Percentiles rank a stretch among this genome's conserved stretches.
Conservation (phyloP, 495 filamentous ascomycete species). For the Cryomyces antarcticus region DNA sequence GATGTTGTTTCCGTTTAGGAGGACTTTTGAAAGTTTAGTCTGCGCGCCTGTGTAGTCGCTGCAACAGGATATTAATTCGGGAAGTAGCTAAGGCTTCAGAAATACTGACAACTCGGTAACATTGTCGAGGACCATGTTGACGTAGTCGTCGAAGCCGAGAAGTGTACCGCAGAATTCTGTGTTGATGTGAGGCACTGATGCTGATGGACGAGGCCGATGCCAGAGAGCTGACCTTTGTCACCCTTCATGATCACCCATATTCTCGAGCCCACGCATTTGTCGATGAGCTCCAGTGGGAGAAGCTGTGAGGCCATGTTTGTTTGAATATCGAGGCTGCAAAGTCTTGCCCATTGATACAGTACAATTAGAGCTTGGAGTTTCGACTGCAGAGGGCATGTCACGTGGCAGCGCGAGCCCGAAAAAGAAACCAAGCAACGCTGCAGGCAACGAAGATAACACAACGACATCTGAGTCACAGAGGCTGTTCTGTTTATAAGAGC, state of each 20-base stretch:
- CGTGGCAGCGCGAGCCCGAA: too few species aligned
- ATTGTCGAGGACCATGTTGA: constrained; percentile 97
- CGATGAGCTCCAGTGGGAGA: constrained; percentile 59
- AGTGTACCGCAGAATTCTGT: constrained; percentile 86
- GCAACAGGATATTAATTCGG: neutral
- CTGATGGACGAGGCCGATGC: neutral
- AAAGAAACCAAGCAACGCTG: too few species aligned
- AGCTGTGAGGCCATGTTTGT: constrained; percentile 9
- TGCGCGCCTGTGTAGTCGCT: constrained; percentile 80
- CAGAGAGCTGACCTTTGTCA: constrained; percentile 47
- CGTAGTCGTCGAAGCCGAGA: constrained; percentile 94
- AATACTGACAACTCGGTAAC: constrained; percentile 81
- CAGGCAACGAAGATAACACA: too few species aligned
- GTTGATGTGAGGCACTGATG: constrained; percentile 14
- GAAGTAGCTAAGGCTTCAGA: neutral
- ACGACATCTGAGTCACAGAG: too few species aligned
- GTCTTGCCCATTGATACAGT: too few species aligned
- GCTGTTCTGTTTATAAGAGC: neutral
- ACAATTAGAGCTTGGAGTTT: too few species aligned
- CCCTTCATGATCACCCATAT: constrained; percentile 99
- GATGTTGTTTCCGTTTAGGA: constrained; percentile 96
- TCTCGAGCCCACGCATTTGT: constrained; percentile 91
- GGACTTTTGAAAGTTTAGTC: constrained; percentile 74
- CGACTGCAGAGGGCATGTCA: too few species aligned
- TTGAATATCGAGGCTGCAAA: too few species aligned